phyloP scores from a whole-genome alignment of 345 rosid species.

The Moricandia moricandioides region DNA sequence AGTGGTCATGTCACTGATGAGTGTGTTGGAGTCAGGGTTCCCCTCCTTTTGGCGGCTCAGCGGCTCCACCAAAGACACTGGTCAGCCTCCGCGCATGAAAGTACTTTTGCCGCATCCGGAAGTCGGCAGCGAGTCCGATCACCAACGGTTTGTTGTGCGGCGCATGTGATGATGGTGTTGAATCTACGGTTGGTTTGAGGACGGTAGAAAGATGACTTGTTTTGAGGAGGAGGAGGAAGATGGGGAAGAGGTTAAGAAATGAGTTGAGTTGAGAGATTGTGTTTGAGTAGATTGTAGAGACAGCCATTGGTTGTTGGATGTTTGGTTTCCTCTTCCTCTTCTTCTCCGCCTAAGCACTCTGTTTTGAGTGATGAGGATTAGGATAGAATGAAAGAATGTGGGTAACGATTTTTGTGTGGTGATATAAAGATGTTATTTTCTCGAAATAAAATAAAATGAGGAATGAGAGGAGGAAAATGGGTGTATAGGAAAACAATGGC shows the following conservation, averaged over 20 bases:
- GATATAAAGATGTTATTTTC: slow-evolving; percentile 31
- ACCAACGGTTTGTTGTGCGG: slow-evolving; percentile 65
- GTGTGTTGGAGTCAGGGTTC: slow-evolving; percentile 94
- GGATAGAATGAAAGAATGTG: slow-evolving; percentile 35
- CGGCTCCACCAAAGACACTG: slow-evolving; percentile 92
- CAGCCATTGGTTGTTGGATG: slow-evolving; percentile 53
- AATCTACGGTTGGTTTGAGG: slow-evolving; percentile 37
- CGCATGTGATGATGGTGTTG: slow-evolving; percentile 59
- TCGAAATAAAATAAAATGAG: slow-evolving; percentile 9
- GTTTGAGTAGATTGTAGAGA: slow-evolving; percentile 65
- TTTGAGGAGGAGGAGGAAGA: slow-evolving; percentile 63
- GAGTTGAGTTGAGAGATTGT: slow-evolving; percentile 67
- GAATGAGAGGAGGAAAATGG: slow-evolving; percentile 41
- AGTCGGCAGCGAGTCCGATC: slow-evolving; percentile 91
- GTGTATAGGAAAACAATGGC: slow-evolving; percentile 48
- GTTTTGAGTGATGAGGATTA: slow-evolving; percentile 33
- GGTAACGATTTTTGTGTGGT: slow-evolving; percentile 33
- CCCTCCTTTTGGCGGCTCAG: slow-evolving; percentile 90
- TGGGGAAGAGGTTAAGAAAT: slow-evolving; percentile 55
- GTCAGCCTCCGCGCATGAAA: slow-evolving; percentile 91
- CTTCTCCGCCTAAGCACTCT: slow-evolving; percentile 39
- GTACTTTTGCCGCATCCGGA: slow-evolving; percentile 96
- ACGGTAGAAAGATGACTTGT: slow-evolving; percentile 53
- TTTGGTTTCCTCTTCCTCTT: slow-evolving; percentile 10
- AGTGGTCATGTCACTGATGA: slow-evolving; percentile 85